These are phyloP conservation scores for Botrytis tulipae DNA, from an alignment of 2,329 filamentous ascomycete species.

Conservation along the genomic window DNA sequence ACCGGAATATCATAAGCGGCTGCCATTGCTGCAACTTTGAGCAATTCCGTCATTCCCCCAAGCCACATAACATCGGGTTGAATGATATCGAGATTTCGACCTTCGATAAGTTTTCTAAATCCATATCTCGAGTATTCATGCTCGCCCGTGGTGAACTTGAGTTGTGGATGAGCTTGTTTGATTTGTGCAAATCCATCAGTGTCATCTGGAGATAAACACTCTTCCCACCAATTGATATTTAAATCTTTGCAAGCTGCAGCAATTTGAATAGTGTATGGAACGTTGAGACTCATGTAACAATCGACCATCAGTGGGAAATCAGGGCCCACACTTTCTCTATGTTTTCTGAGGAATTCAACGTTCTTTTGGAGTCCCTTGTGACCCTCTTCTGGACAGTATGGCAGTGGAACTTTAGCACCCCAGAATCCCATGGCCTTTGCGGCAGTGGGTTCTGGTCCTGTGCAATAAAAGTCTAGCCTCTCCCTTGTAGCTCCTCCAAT, in stretches of 20 bases:
- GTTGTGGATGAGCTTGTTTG: slow-evolving; percentile 83
- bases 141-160: slow-evolving; percentile 95
- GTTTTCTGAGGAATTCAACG: slow-evolving; percentile 79
- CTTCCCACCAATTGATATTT: slow-evolving; percentile 97
- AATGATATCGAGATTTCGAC: slow-evolving; percentile 88
- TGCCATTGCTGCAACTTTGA: slow-evolving; percentile 85
- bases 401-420: slow-evolving; percentile 85
- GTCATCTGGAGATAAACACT: slow-evolving; percentile 88
- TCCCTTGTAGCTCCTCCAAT: slow-evolving; percentile 88
- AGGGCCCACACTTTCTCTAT: slow-evolving; percentile 79
- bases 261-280: slow-evolving; percentile 88
- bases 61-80: slow-evolving; percentile 99
- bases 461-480: slow-evolving; percentile 89
- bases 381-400: slow-evolving; percentile 86
- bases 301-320: slow-evolving; percentile 94
- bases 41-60: slow-evolving; percentile 85
- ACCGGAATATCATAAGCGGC: slow-evolving; percentile 92
- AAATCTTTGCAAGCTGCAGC: slow-evolving; percentile 80
- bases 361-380: slow-evolving; percentile 81
- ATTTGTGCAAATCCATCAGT: slow-evolving; percentile 86
- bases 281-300: slow-evolving; percentile 95
- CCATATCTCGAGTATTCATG: slow-evolving; percentile 94
- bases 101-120: slow-evolving; percentile 91
- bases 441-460: slow-evolving; percentile 76
- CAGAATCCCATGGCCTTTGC: slow-evolving; percentile 86